phyloP scores from a whole-genome alignment of 23 red algal species.

The Gracilaria gracilis region DNA sequence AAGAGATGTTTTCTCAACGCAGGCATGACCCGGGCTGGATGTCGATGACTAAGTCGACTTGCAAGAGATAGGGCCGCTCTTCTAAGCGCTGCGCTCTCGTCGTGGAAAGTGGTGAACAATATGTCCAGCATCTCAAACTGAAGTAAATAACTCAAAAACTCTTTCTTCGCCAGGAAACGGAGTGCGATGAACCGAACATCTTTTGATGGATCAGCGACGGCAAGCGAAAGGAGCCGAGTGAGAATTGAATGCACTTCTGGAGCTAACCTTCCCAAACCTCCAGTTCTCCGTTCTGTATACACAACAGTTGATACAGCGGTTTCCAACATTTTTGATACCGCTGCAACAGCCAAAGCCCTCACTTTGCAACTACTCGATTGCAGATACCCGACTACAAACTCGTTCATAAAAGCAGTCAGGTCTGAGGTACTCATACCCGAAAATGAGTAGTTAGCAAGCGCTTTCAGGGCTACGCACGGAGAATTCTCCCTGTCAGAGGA shows the following conservation, averaged over 20 bases:
- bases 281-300: not conserved
- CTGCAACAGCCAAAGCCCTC: slow-evolving; percentile 27
- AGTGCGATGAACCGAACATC: slow-evolving; percentile 83
- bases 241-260: slow-evolving; percentile 63
- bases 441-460: slow-evolving; percentile 54
- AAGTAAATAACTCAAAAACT: slow-evolving; percentile 66
- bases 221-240: slow-evolving; percentile 63
- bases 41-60: slow-evolving; percentile 64
- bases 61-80: slow-evolving; percentile 75
- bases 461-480: slow-evolving; percentile 66
- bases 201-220: slow-evolving; percentile 81
- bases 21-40: slow-evolving; percentile 86
- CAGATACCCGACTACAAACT: slow-evolving; percentile 60
- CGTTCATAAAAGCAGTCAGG: slow-evolving; percentile 38
- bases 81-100: slow-evolving; percentile 80
- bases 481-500: slow-evolving; percentile 60
- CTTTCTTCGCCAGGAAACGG: slow-evolving; percentile 41
- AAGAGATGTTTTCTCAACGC: slow-evolving; percentile 74
- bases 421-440: slow-evolving; percentile 38
- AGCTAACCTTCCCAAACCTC: slow-evolving; percentile 10
- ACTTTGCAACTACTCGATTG: slow-evolving; percentile 62
- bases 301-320: not conserved
- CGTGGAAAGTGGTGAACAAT: slow-evolving; percentile 80
- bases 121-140: slow-evolving; percentile 81
- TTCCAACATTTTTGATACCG: slow-evolving; percentile 55